phyloP scores from a whole-genome alignment of 306 rosid species.

The Malus sieversii region DNA sequence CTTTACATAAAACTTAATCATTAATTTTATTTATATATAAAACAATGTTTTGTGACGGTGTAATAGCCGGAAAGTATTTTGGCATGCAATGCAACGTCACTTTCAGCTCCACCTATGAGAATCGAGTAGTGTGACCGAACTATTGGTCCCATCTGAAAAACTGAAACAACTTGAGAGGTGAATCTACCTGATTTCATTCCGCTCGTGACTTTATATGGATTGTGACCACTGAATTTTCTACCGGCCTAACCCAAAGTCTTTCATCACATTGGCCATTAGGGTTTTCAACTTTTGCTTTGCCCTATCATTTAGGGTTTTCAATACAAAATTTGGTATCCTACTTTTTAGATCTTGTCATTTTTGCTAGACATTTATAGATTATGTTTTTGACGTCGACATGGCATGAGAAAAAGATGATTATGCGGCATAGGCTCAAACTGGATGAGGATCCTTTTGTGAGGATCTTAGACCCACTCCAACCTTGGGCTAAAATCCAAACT shows the following conservation, averaged over 20 bases:
- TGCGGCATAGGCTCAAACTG: too few relatives aligned
- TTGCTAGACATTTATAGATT: background rate
- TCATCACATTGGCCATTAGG: background rate
- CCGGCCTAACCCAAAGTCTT: background rate
- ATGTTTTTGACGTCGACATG: too few relatives aligned
- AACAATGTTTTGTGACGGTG: background rate
- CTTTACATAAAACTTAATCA: too few relatives aligned
- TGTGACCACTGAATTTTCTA: conserved; percentile 5
- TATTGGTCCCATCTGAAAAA: background rate
- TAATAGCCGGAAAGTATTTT: background rate
- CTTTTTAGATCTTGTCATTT: background rate
- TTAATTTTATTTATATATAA: too few relatives aligned
- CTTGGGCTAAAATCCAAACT: too few relatives aligned
- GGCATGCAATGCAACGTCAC: background rate
- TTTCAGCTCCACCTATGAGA: background rate
- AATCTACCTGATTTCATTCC: background rate
- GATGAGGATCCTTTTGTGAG: too few relatives aligned
- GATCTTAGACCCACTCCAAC: too few relatives aligned
- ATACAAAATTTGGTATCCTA: background rate
- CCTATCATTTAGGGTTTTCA: background rate
- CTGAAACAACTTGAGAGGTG: background rate
- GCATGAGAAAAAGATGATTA: too few relatives aligned
- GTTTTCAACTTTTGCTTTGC: background rate
- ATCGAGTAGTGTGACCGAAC: background rate
- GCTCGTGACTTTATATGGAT: background rate